Conservation (phyloP, 495 filamentous ascomycete species). For the Xylona heveae region DNA sequence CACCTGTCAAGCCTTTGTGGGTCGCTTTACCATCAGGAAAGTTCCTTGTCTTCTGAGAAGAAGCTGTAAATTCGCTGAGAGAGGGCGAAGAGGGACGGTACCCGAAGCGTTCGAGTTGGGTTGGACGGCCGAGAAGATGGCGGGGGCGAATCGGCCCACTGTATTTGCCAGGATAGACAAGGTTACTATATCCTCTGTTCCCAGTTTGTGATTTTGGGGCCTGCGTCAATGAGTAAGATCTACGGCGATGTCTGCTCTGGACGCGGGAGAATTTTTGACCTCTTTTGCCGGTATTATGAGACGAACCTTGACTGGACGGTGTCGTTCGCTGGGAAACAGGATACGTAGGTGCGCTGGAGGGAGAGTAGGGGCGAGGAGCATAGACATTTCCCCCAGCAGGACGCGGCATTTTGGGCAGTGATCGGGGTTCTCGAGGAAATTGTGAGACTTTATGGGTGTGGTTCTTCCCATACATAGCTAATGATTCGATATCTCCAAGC, state of each 20-base stretch:
- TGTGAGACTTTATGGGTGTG: constrained; percentile 11
- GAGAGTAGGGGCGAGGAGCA: not conserved
- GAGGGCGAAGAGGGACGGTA: constrained; percentile 43
- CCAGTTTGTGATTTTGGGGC: too few species aligned
- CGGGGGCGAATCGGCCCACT: constrained; percentile 26
- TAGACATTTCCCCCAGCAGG: not conserved
- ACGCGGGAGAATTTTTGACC: too few species aligned
- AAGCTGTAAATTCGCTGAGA: too few species aligned
- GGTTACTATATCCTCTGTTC: constrained; percentile 8
- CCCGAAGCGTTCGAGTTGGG: constrained; percentile 39
- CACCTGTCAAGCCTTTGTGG: constrained; percentile 25
- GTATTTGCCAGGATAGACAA: constrained; percentile 1
- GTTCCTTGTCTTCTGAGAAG: too few species aligned
- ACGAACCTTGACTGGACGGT: not conserved
- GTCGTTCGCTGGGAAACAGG: not conserved
- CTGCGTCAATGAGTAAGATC: too few species aligned
- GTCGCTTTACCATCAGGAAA: constrained; percentile 24
- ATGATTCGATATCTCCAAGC: constrained; percentile 41
- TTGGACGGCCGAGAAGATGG: constrained; percentile 41
- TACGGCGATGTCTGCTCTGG: too few species aligned
- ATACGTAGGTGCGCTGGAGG: not conserved
- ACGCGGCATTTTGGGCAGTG: constrained; percentile 1
- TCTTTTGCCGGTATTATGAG: too few species aligned
- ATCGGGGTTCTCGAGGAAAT: constrained; percentile 5
- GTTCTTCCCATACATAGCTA: too few species aligned